These are phyloP conservation scores for Sporobolomyces pararoseus DNA, from an alignment of 768 basidiomycete genomes.

Conservation along the genomic window DNA sequence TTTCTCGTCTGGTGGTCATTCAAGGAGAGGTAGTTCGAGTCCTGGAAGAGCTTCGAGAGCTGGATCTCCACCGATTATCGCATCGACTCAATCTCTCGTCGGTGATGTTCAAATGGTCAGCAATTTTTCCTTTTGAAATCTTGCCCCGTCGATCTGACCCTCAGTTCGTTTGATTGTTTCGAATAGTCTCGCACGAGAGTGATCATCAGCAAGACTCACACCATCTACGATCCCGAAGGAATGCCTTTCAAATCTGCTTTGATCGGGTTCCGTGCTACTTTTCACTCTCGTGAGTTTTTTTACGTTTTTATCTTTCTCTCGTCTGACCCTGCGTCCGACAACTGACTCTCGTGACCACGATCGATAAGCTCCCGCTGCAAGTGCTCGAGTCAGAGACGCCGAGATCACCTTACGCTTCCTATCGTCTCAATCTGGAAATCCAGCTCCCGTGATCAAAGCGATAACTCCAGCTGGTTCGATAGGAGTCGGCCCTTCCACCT, in stretches of 20 bases:
- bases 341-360: too few relatives aligned
- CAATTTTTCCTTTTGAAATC: not conserved
- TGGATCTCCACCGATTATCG: constrained; percentile 6
- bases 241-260: not conserved
- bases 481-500: constrained; percentile 8
- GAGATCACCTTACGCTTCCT: constrained; percentile 4
- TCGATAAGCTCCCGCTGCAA: constrained; percentile 8
- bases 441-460: constrained; percentile 1
- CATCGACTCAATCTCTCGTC: constrained; percentile 6
- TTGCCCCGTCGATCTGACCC: too few relatives aligned
- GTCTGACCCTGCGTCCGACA: not conserved
- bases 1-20: not conserved
- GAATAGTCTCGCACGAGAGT: constrained; percentile 7
- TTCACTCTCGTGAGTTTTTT: constrained; percentile 7
- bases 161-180: too few relatives aligned
- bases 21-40: not conserved
- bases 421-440: not conserved
- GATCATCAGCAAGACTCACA: constrained; percentile 16
- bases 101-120: constrained; percentile 16
- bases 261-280: constrained; percentile 8
- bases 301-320: not conserved
- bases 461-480: constrained; percentile 1
- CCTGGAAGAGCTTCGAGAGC: not conserved
- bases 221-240: not conserved
- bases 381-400: constrained; percentile 6